Conservation (phyloP, 305 asterid species). For the Andrographis paniculata region DNA sequence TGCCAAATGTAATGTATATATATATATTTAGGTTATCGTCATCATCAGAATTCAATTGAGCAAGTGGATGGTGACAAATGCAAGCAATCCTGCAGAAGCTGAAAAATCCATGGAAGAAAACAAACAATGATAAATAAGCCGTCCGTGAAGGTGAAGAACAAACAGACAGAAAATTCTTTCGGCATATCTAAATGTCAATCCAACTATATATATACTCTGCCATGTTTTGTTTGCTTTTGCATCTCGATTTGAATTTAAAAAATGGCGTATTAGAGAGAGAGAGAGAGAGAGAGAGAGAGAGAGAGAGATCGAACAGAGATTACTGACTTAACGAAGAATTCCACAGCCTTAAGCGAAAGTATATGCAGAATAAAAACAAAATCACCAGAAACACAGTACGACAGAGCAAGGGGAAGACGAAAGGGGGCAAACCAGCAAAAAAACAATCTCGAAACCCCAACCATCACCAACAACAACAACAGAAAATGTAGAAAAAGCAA, state of each 20-base stretch:
- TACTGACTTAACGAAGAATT: no score
- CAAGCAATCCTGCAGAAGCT: conserved; percentile 19
- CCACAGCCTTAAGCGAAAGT: no score
- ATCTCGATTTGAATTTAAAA: not conserved
- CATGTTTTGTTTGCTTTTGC: not conserved
- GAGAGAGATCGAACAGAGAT: no score
- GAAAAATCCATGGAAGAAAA: conserved; percentile 19
- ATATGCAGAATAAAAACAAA: no score
- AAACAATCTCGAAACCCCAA: no score
- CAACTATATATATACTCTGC: not conserved
- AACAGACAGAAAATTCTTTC: conserved; percentile 8
- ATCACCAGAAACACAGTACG: no score
- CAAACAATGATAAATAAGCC: conserved; percentile 22
- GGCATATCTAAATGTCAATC: conserved; percentile 18
- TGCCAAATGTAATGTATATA: conserved; percentile 17
- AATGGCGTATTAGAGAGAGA: not conserved
- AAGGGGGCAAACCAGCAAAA: no score
- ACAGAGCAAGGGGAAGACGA: no score
- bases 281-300: not conserved
- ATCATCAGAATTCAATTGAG: conserved; percentile 18
- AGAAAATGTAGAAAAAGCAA: no score
- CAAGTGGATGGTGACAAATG: conserved; percentile 11
- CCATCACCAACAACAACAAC: no score
- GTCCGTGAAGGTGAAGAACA: conserved; percentile 19
- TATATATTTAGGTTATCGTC: no score